Base-by-base conservation (phyloP, 2,329 filamentous ascomycete species). In the Xenoacremonium recifei region DNA sequence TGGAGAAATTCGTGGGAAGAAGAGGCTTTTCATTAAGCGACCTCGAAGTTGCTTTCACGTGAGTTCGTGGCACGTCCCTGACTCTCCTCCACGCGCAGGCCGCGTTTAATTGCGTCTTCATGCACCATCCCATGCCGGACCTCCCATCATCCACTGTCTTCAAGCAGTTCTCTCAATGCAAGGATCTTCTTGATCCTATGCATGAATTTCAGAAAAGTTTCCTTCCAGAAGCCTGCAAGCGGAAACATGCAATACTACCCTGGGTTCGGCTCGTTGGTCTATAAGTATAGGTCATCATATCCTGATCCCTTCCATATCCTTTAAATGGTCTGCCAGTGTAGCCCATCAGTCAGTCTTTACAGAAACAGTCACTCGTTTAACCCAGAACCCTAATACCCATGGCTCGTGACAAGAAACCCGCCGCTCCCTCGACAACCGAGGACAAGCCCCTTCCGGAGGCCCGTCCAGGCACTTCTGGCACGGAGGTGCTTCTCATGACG, bases 391-490 rank as follows among this genome's bases (percentile, higher is more conserved):
- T 30, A 36, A 12, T 30, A 33, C 12, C 16, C 35, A 37, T 37
- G 35, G 35, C 35, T 7, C 35, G 37, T 19, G 11, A 16, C n/a
- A 17, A 18, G 17, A 32, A 32, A n/a, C 10, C 23, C 4, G 17
- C 25, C 20, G 15, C 29, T 18, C 15, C 32, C 15, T 20, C 18
- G 13, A 20, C 39, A 21, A 17, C 31, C 9, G 40, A 32, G 13
- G 46, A 49, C 4, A 32, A 41, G 21, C 37, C 36, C 6, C 20
- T 17, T 3, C 11, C 27, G 6, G 30, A 33, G 13, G 6, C 31
- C 16, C 62, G 70, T 16, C 68, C 69, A 5, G 65, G 67, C 43
- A 71, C 70, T 12, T 67, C 69, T 0, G 67, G 66, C 40, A 74
- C 70, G 15, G 66, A 71, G 50, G 63, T 64, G 48, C 55, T 70